A percentile compares a stretch with the other conserved stretches of the same genome.
Conservation (phyloP, 129 eudicot genomes). For the Smallanthus sonchifolius region DNA sequence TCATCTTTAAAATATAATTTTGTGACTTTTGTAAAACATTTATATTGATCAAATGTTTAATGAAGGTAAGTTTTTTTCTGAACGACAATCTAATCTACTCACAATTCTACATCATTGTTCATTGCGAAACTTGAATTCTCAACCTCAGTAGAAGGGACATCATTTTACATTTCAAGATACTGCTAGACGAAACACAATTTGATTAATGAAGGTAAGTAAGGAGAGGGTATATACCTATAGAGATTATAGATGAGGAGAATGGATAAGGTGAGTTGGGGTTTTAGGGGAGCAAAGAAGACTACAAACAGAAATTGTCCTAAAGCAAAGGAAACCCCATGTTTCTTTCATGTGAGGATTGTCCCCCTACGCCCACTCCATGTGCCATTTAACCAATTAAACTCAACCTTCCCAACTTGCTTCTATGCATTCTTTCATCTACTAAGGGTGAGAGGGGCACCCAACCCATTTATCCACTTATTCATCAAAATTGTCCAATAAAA, state of each 20-base stretch:
- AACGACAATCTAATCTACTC: too few species aligned
- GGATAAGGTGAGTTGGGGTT: constrained; percentile 31
- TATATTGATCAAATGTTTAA: neutral
- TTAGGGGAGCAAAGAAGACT: constrained; percentile 16
- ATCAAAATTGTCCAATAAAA: too few species aligned
- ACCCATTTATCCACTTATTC: too few species aligned
- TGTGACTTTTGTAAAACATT: neutral
- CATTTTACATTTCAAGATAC: too few species aligned
- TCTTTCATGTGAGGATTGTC: constrained; percentile 43
- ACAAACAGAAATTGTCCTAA: constrained; percentile 32
- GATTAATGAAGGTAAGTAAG: neutral
- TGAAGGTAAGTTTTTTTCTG: neutral
- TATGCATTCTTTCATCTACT: constrained; percentile 3
- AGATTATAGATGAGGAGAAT: neutral
- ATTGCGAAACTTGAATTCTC: too few species aligned
- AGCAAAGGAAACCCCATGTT: constrained; percentile 33
- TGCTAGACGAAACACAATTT: too few species aligned
- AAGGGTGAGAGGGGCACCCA: too few species aligned
- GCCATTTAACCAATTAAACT: constrained; percentile 30
- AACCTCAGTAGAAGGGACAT: too few species aligned
- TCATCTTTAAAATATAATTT: neutral
- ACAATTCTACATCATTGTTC: too few species aligned
- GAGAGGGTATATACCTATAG: neutral
- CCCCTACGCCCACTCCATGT: constrained; percentile 32
- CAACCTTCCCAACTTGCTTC: constrained; percentile 35